Percentiles rank a stretch among this genome's conserved stretches.
Evolutionary conservation across 345 rosid species (phyloP).

Genomic region (Diplotaxis tenuifolia): DNA sequence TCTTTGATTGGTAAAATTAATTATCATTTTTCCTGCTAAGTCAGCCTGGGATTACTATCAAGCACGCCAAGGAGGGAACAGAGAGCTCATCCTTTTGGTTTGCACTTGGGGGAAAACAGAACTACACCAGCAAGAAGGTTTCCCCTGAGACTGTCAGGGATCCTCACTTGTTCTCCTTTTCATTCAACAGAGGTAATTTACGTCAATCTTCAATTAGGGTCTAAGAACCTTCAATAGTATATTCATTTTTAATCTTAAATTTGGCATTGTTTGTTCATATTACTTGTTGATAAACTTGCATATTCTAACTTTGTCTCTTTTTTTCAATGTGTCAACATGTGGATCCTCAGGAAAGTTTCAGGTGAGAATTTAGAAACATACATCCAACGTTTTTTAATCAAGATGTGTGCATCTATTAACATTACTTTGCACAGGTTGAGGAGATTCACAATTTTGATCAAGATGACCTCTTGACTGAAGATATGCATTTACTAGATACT

Average conservation of each 20-base stretch:
- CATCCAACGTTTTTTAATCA: conserved; percentile 10
- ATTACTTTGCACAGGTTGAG: conserved; percentile 61
- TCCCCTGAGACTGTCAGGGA: conserved; percentile 68
- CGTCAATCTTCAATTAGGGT: neutral
- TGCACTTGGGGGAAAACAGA: conserved; percentile 98
- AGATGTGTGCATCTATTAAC: conserved; percentile 30
- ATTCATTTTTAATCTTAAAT: neutral
- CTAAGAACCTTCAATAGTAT: conserved; percentile 10
- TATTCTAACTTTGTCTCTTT: conserved; percentile 16
- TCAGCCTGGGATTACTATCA: conserved; percentile 85
- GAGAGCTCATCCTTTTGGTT: conserved; percentile 96
- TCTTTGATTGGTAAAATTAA: conserved; percentile 1
- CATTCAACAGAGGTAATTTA: conserved; percentile 60
- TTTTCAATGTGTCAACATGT: conserved; percentile 33
- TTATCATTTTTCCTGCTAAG: conserved; percentile 32
- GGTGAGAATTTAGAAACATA: conserved; percentile 54
- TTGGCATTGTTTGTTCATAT: conserved; percentile 37
- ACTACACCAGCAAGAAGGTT: conserved; percentile 68
- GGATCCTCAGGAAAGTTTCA: conserved; percentile 77
- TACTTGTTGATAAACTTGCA: conserved; percentile 17
- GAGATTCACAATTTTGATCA: conserved; percentile 91
- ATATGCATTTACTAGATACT: conserved; percentile 84
- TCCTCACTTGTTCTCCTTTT: conserved; percentile 79
- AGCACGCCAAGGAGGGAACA: conserved; percentile 95
- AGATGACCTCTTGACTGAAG: conserved; percentile 96